Evolutionary conservation across 768 basidiomycete species (phyloP), one percentile per base, ranked within the genome.

Genomic region (Pleurotus citrinopileatus): DNA sequence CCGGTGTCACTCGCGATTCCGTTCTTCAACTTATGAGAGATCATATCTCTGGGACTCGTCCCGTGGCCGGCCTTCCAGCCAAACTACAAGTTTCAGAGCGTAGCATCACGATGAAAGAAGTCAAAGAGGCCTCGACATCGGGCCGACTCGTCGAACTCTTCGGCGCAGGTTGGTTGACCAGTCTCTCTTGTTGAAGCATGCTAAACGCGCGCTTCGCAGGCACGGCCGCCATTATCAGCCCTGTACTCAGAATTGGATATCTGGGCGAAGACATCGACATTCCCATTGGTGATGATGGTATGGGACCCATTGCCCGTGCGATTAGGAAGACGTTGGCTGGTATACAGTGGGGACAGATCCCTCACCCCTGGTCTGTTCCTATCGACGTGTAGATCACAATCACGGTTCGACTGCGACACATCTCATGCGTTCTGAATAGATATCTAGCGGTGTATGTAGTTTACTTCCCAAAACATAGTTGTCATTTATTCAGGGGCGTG

Each of bases 1-100:
- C 94, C 2, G 93, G 95, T 42, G 84, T 98, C 22, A 97, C 94
- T 5, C 85, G 95, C 57, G 88, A 89, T 62, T 94, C 91, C 23
- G 84, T 91, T 38, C 79, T 97, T 34, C 62, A 76, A 0, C 84
- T 98, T 40, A 80, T 83, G 3, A 72, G 81, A 13, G 84, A 83
- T 7, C 90, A 91, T 58, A 71, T 74, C 0, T 73, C 83, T 7
- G 64, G 76, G 37, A 70, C 70, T 55, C 64, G 67, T 15, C 65
- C 60, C 1, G 65, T 91, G 15, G 55, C 73, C 3, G 76, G 78
- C 13, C 72, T 91, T 34, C 73, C 89, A 1, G 69, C 76, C 3
- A 75, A 78, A 26, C 69, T 91, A 40, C 70, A 70, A 47, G 77
- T 90, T 46, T 76, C 79, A 1, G 91, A 94, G 62, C 81, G 89